These are phyloP conservation scores for Wallacemonas collosoma DNA, from an alignment of 208 protist species.

Conservation along the genomic window DNA sequence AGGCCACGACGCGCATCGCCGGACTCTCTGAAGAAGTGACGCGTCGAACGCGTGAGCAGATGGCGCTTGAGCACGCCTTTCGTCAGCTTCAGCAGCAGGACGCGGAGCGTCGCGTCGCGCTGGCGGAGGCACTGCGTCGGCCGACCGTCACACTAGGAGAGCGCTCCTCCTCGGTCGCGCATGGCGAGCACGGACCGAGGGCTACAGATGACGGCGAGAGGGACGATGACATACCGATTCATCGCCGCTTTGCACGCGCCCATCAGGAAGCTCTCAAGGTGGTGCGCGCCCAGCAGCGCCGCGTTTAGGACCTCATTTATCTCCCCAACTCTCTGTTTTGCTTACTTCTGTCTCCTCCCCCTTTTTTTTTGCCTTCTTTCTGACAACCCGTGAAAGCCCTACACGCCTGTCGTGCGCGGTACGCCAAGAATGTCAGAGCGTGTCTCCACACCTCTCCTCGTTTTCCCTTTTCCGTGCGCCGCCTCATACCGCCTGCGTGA, in stretches of 20 bases:
- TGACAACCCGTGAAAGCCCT: too few species aligned
- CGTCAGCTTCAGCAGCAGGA: slow-evolving; percentile 21
- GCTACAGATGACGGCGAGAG: background rate
- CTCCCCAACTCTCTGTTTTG: background rate
- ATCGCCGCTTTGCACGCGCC: slow-evolving; percentile 75
- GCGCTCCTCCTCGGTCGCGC: background rate
- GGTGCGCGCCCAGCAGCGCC: slow-evolving; percentile 45
- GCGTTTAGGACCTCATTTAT: slow-evolving; percentile 18
- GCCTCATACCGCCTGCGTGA: too few species aligned
- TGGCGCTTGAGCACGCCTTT: background rate
- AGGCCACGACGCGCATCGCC: background rate
- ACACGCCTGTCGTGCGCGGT: too few species aligned
- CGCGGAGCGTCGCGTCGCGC: slow-evolving; percentile 44
- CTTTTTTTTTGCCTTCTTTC: background rate
- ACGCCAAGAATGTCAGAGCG: too few species aligned
- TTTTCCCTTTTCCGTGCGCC: too few species aligned
- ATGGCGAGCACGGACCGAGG: too few species aligned
- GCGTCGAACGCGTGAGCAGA: background rate
- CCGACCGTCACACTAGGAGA: slow-evolving; percentile 53
- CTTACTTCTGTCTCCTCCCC: background rate
- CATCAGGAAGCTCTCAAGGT: slow-evolving; percentile 73
- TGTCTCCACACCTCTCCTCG: too few species aligned
- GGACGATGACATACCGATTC: slow-evolving; percentile 61
- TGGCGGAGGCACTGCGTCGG: slow-evolving; percentile 48
- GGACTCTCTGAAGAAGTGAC: background rate